phyloP scores from a whole-genome alignment of 495 filamentous ascomycete species.

The Aspergillus sclerotiicarbonarius region DNA sequence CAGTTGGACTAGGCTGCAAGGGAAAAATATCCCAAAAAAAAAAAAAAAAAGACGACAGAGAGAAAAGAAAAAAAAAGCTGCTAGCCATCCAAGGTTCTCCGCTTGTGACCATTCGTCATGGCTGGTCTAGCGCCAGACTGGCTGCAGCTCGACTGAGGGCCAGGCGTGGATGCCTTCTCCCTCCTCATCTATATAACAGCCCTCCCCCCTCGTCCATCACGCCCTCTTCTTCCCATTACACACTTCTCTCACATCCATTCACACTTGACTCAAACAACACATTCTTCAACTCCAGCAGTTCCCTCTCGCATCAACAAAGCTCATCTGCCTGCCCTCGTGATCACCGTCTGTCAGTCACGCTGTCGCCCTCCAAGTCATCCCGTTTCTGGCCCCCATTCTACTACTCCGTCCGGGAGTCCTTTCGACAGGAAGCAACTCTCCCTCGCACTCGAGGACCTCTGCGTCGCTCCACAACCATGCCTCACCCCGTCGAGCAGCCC shows the following conservation, averaged over 20 bases:
- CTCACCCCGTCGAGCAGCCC: conserved; percentile 23
- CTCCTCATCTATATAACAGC: conserved; percentile 5
- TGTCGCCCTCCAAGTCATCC: conserved; percentile 32
- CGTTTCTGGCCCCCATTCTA: conserved; percentile 25
- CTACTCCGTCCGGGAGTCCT: conserved; percentile 21
- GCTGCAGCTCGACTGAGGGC: not conserved
- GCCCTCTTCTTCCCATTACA: not conserved
- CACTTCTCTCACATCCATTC: not conserved
- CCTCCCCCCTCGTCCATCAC: not conserved
- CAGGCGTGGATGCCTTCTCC: conserved; percentile 1
- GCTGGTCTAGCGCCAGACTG: not conserved
- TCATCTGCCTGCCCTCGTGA: conserved; percentile 18
- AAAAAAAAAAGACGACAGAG: too few species aligned
- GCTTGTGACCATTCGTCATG: not conserved
- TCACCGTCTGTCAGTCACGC: conserved; percentile 27
- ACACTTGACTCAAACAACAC: not conserved
- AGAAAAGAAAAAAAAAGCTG: too few species aligned
- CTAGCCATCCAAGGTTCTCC: not conserved
- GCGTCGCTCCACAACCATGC: conserved; percentile 36
- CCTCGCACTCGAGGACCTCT: conserved; percentile 15
- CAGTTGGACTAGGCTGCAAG: not conserved
- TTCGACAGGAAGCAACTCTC: conserved; percentile 19
- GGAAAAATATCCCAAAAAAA: too few species aligned
- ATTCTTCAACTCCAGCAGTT: not conserved
- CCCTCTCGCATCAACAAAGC: conserved; percentile 1